A percentile compares a stretch with the other conserved stretches of the same genome.
Evolutionary conservation across 2,329 filamentous ascomycete genomes (phyloP).

Genomic region (Orbilia quercus): DNA sequence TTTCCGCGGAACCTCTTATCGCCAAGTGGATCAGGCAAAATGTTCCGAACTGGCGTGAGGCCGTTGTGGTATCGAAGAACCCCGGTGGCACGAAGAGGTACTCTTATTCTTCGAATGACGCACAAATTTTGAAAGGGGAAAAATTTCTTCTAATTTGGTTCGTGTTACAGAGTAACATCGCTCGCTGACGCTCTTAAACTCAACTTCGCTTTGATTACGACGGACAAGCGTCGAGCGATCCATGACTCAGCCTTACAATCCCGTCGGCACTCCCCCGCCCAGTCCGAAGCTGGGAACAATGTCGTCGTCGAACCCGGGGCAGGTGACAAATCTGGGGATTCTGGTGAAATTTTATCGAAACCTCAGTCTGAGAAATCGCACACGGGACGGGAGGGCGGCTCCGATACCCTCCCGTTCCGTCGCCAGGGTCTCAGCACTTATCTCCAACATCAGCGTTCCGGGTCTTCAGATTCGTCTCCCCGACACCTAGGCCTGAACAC

Average conservation of each 20-base stretch:
- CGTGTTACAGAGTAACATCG: conserved; percentile 77
- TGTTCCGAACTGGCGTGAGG: conserved; percentile 85
- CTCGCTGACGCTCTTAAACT: conserved; percentile 94
- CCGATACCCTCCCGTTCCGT: conserved; percentile 60
- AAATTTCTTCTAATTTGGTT: conserved; percentile 14
- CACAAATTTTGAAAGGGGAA: not conserved
- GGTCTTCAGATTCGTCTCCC: conserved; percentile 48
- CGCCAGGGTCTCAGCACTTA: conserved; percentile 54
- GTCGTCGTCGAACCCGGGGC: conserved; percentile 20
- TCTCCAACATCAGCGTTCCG: conserved; percentile 51
- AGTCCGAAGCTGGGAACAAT: conserved; percentile 62
- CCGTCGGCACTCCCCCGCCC: conserved; percentile 59
- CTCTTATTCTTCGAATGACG: conserved; percentile 15
- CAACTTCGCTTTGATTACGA: conserved; percentile 96
- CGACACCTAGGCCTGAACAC: conserved; percentile 45
- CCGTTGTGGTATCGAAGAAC: conserved; percentile 98
- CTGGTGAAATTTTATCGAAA: conserved; percentile 29
- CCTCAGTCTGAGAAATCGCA: conserved; percentile 38
- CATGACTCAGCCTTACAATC: conserved; percentile 60
- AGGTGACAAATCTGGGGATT: conserved; percentile 36
- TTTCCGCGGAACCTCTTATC: conserved; percentile 94
- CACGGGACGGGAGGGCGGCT: conserved; percentile 3
- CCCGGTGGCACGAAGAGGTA: conserved; percentile 87
- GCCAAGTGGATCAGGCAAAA: conserved; percentile 94
- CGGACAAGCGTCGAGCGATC: conserved; percentile 73